Percentiles rank a stretch among this genome's conserved stretches.
phyloP scores from a whole-genome alignment of 139 green algal genomes.

The Chlamydomonas applanata region DNA sequence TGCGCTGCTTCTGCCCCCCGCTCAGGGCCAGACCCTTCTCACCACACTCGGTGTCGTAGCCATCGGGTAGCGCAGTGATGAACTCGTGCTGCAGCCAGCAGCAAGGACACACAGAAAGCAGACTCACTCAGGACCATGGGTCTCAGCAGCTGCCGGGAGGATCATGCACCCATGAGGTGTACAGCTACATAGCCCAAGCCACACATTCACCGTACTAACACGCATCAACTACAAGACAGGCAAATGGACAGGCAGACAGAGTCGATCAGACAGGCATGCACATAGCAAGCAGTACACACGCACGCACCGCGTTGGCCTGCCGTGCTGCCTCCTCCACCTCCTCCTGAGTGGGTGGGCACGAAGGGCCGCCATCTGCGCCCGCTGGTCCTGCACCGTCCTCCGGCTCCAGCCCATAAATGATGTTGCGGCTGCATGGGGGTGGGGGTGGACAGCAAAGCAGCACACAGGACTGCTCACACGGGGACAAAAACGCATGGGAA shows the following conservation, averaged over 20 bases:
- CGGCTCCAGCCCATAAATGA: constrained; percentile 40
- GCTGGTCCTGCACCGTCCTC: constrained; percentile 12
- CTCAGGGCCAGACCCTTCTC: constrained; percentile 77
- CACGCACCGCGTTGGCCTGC: constrained; percentile 56
- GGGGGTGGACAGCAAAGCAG: neutral
- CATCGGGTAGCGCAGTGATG: constrained; percentile 73
- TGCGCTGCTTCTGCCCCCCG: constrained; percentile 91
- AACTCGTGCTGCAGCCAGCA: constrained; percentile 38
- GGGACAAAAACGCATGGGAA: neutral
- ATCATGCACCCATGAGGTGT: too few species aligned
- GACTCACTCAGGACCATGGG: too few species aligned
- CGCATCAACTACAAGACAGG: too few species aligned
- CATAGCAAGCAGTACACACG: too few species aligned
- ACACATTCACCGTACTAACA: too few species aligned
- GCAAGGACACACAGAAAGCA: too few species aligned
- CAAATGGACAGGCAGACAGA: too few species aligned
- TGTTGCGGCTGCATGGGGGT: constrained; percentile 29
- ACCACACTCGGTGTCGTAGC: constrained; percentile 84
- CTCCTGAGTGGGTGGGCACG: constrained; percentile 32
- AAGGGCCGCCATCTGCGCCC: constrained; percentile 1
- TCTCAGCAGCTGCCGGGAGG: too few species aligned
- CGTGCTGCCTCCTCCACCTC: constrained; percentile 66
- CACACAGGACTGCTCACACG: neutral
- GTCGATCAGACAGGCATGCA: too few species aligned
- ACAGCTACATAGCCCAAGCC: too few species aligned